Evolutionary conservation across 805 yeast species (phyloP), one percentile per base, ranked within the genome.

Genomic region (Pichia deserticola): DNA sequence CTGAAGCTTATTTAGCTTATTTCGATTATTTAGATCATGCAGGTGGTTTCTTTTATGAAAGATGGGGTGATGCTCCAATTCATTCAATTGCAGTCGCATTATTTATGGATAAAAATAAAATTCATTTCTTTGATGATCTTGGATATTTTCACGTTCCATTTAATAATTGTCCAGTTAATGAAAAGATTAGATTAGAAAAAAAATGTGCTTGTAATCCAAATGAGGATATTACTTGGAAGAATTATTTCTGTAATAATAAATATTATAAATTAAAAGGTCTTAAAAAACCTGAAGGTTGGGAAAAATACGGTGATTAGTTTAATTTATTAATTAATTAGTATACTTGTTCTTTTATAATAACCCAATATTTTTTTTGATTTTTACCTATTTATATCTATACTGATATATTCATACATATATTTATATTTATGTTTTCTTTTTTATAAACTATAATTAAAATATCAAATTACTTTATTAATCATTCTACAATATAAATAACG

Each of bases 41-140:
- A 13, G 96, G 96, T 65, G 96, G 96, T n/a, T 89, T 89, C 71
- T 89, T 85, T 71, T 89, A 88, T 66, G 89, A 86, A 72, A 77
- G 96, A 68, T 87, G 95, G 96, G 95, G 96, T 58, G 96, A 88
- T 67, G 96, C 95, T 33, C 96, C 96, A 35, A 84, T 88, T 45
- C 96, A 88, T 67, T 85, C 95, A 7, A 82, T 88, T 60, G 96
- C 93, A 34, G 96, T 87, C 25, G 72, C 93, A 5, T 70, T 89
- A 56, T 86, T 89, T 70, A 63, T 86, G 65, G 81, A 85, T 48
- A 79, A 77, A 64, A 80, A 78, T 53, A 72, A 82, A 61, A 69
- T 89, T 45, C 95, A 89, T 62, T 81, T 84, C 74, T 89, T 89
- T 64, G 84, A 79, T 52, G 95, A 88, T 61, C 78, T 88, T 54